phyloP scores from a whole-genome alignment of 805 yeast genomes.

The Saccharomycopsis fermentans region DNA sequence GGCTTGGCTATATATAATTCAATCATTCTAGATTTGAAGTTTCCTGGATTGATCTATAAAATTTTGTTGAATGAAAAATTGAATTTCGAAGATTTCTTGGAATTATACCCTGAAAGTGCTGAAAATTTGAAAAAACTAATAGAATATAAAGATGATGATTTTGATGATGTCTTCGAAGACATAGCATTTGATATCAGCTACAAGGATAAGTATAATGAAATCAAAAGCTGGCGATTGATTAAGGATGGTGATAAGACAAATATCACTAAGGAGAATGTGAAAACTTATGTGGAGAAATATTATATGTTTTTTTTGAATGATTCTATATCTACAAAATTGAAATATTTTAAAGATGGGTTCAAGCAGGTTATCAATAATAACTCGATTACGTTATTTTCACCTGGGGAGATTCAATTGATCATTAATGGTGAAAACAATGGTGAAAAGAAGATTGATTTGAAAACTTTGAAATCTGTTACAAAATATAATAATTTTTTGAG shows the following conservation, averaged over 20 bases:
- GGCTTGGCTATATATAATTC: slow-evolving; percentile 91
- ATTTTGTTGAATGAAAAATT: slow-evolving; percentile 48
- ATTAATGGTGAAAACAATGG: slow-evolving; percentile 58
- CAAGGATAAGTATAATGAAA: slow-evolving; percentile 36
- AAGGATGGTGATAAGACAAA: slow-evolving; percentile 42
- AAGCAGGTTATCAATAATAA: slow-evolving; percentile 67
- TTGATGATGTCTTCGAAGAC: slow-evolving; percentile 37
- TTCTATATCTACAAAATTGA: slow-evolving; percentile 42
- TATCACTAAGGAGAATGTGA: slow-evolving; percentile 53
- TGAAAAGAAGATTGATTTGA: slow-evolving; percentile 47
- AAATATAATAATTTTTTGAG: slow-evolving; percentile 58
- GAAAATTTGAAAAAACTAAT: slow-evolving; percentile 38
- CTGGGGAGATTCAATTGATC: slow-evolving; percentile 71
- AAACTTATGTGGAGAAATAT: slow-evolving; percentile 53
- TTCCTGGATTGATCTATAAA: slow-evolving; percentile 73
- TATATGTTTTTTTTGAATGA: slow-evolving; percentile 49
- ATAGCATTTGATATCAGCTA: slow-evolving; percentile 55
- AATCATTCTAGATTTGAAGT: slow-evolving; percentile 67
- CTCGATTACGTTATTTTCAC: slow-evolving; percentile 67
- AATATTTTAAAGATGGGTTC: slow-evolving; percentile 62
- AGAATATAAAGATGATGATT: slow-evolving; percentile 32
- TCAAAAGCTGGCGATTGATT: slow-evolving; percentile 40
- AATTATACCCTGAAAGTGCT: slow-evolving; percentile 62
- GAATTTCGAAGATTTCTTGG: slow-evolving; percentile 52
- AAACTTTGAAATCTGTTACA: slow-evolving; percentile 58